Base-by-base conservation (phyloP, 2,329 filamentous ascomycete genomes). In the Fusarium globosum region DNA sequence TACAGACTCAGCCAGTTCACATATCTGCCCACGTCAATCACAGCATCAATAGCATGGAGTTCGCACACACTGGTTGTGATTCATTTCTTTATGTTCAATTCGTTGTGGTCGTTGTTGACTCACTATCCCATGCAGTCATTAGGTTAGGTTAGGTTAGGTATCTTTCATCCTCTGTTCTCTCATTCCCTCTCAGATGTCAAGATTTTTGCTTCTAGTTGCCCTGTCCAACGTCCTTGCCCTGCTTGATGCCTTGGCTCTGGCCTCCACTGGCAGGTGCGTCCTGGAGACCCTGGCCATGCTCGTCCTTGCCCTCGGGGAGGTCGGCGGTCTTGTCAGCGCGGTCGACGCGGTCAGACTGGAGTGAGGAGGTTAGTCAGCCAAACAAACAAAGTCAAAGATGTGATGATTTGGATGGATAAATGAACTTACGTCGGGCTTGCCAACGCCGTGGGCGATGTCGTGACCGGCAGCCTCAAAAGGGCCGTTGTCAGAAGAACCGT, bases 291-390 rank as follows among this genome's bases (percentile, higher is more conserved):
- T 77, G 75, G 16, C 86, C 87, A 64, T 86, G 81, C 66, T 87
- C 85, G 9, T 79, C 69, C 35, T 77, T 74, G 30, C 80, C 80
- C 77, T 87, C 83, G 14, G 87, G 87, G 52, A 87, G 73, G 4
- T 82, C 81, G 2, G 86, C 86, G 4, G 85, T 84, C 82, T 88
- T 88, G 79, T 87, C 82, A 20, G 86, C 85, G 62, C 86, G 84
- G 58, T 78, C 74, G 38, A 88, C 85, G 35, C 83, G 82, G 61
- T 76, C 67, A 21, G 74, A 77, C 80, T 83, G 46, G 43, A 51
- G 49, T 23, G 23, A 28, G 21, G 13, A 49, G 45, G 9, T 26
- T 5, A 28, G 45, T 63, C 33, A 61, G 55, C 15, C 33, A 28
- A 18, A 33, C 11, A 15, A 42, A 18, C 20, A 14, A 38, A 14